Evolutionary conservation across 2,329 filamentous ascomycete genomes (phyloP), one percentile per base, ranked within the genome.

Genomic region (Nannizziopsis barbatae): DNA sequence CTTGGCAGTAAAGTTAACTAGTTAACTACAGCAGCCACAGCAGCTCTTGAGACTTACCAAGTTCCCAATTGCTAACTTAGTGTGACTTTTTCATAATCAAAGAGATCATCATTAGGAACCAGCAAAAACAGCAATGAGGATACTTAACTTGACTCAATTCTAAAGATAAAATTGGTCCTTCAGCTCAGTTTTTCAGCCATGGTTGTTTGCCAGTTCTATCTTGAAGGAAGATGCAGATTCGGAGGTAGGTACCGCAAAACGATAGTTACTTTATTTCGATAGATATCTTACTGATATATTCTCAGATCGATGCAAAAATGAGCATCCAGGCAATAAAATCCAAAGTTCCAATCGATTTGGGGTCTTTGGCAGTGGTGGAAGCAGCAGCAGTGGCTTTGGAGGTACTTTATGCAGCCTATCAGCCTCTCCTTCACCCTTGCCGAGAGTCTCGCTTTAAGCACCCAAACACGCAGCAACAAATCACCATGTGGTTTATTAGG

Each of bases 221-320:
- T 75, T 60, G 73, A 80, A 61, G 81, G 81, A 38, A 72, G 71
- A 53, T 87, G 83, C 70, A 77, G 69, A 58, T 79, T 75, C 60
- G 81, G 81, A 66, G 71, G 80, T 81, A 69, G 54, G 71, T 43
- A 12, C 46, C 37, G n/a, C 20, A 18, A 40, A 40, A 20, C 15
- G 8, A 6, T 11, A 42, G 17, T 20, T 18, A 8, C 22, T 9
- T 22, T 33, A 11, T 14, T 47, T n/a, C n/a, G n/a, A 6, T 11
- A 42, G 17, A 42, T 18, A 8, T 35, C n/a, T 22, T 33, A 11
- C 27, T 47, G 37, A 42, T 35, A n/a, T 35, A 3, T 41, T 40
- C 33, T 22, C 52, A 81, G 79, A 77, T 51, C 67, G 62, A 44
- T 83, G 80, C 65, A 76, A 68, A 54, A 73, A 72, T 60, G 76